These are phyloP conservation scores for Boletus sensibilis DNA, from an alignment of 768 basidiomycete species.

Conservation along the genomic window DNA sequence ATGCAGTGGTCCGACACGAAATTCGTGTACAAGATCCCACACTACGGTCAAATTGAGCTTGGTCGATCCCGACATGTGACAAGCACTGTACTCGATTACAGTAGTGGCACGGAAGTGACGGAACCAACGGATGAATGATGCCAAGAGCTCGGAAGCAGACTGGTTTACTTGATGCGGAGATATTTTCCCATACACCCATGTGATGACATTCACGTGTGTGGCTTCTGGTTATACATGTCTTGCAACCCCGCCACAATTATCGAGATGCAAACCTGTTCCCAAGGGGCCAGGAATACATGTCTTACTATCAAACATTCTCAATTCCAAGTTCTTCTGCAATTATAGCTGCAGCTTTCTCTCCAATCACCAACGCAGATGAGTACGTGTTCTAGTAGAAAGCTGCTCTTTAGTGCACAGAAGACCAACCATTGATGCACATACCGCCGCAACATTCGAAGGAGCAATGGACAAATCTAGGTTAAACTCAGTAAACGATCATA, in stretches of 20 bases:
- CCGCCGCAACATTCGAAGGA: slow-evolving; percentile 38
- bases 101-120: no score
- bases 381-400: slow-evolving; percentile 19
- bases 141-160: background rate
- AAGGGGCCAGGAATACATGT: no score
- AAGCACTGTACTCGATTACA: background rate
- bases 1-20: background rate
- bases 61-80: no score
- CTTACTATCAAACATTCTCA: slow-evolving; percentile 6
- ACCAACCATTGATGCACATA: slow-evolving; percentile 9
- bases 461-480: slow-evolving; percentile 39
- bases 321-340: slow-evolving; percentile 26
- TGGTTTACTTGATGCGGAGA: slow-evolving; percentile 2
- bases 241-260: no score
- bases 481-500: background rate
- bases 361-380: slow-evolving; percentile 25
- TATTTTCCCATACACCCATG: slow-evolving; percentile 13
- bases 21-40: background rate
- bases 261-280: no score
- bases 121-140: no score
- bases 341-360: slow-evolving; percentile 25
- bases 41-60: background rate
- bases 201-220: slow-evolving; percentile 23
- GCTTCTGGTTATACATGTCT: no score
- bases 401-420: background rate